Evolutionary conservation across 2,329 filamentous ascomycete genomes (phyloP).

Genomic region (Aspergillus aculeatinus): DNA sequence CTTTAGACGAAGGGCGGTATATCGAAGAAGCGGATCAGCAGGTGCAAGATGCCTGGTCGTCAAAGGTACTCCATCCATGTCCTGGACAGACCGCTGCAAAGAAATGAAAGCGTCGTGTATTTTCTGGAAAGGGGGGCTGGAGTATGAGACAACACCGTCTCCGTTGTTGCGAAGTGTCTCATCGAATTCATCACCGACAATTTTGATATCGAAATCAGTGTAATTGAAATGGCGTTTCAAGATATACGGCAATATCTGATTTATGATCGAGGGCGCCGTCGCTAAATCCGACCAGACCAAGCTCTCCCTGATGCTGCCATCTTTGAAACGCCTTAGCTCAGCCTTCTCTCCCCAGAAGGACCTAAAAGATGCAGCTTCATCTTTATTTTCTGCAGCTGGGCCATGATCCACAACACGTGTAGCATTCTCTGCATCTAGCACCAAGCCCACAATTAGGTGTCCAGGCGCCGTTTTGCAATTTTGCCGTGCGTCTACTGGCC

Average conservation of each 20-base stretch:
- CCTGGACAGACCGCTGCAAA: conserved; percentile 74
- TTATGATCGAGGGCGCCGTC: conserved; percentile 63
- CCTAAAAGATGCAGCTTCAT: conserved; percentile 76
- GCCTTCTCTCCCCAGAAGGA: conserved; percentile 94
- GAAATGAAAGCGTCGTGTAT: conserved; percentile 68
- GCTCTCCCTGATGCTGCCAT: conserved; percentile 90
- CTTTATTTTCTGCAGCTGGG: conserved; percentile 79
- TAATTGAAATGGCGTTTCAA: conserved; percentile 68
- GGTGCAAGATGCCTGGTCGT: conserved; percentile 77
- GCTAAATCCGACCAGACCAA: conserved; percentile 75
- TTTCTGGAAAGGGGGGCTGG: conserved; percentile 59
- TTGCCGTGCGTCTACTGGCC: conserved; percentile 49
- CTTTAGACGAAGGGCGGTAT: conserved; percentile 53
- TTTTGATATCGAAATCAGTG: conserved; percentile 53
- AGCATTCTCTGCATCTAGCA: conserved; percentile 71
- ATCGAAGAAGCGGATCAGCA: conserved; percentile 70
- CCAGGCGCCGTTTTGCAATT: conserved; percentile 27
- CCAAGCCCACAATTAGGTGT: conserved; percentile 62
- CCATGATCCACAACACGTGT: conserved; percentile 81
- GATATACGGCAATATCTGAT: conserved; percentile 75
- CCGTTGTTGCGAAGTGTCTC: conserved; percentile 31
- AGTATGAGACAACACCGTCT: conserved; percentile 45
- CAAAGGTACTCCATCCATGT: conserved; percentile 80
- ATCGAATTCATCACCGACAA: conserved; percentile 55
- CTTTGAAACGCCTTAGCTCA: conserved; percentile 89